A percentile compares a stretch with the other conserved stretches of the same genome.
Evolutionary conservation across 805 yeast genomes (phyloP).

Genomic region (Teunomyces gatunensis): DNA sequence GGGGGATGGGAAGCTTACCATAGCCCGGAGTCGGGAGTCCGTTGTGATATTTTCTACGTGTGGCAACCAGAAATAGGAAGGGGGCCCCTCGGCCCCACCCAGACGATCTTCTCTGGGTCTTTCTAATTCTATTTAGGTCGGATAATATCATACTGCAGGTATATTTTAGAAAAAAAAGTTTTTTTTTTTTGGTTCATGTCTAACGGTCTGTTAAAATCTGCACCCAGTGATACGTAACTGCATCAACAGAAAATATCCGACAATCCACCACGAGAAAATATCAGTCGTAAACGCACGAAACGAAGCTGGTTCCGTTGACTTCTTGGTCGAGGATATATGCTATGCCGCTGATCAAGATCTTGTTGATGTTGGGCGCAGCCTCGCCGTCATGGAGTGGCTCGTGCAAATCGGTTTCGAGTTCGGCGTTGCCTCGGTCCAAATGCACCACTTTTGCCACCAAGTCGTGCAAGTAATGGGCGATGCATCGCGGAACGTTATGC

Average conservation of each 20-base stretch:
- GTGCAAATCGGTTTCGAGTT: slow-evolving; percentile 25
- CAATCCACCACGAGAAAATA: no score
- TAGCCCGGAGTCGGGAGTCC: no score
- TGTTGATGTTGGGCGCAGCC: slow-evolving; percentile 15
- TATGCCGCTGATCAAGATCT: slow-evolving; percentile 33
- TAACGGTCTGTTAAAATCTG: background rate
- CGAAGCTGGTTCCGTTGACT: slow-evolving; percentile 39
- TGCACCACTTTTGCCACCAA: slow-evolving; percentile 30
- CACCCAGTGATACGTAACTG: background rate
- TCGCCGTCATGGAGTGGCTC: slow-evolving; percentile 35
- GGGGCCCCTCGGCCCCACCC: background rate
- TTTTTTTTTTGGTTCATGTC: background rate
- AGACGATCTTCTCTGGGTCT: background rate
- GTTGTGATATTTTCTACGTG: no score
- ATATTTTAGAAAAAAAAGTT: no score
- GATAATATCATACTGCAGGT: background rate
- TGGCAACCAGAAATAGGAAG: background rate
- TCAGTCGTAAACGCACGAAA: slow-evolving; percentile 24
- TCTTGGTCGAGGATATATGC: slow-evolving; percentile 35
- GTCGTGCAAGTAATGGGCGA: slow-evolving; percentile 36
- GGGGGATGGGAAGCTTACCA: no score
- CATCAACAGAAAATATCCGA: background rate
- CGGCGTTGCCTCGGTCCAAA: slow-evolving; percentile 43
- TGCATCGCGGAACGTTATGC: slow-evolving; percentile 18
- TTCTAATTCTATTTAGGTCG: background rate